Conservation (phyloP, 2,329 filamentous ascomycete species). For the Colletotrichum sublineola region DNA sequence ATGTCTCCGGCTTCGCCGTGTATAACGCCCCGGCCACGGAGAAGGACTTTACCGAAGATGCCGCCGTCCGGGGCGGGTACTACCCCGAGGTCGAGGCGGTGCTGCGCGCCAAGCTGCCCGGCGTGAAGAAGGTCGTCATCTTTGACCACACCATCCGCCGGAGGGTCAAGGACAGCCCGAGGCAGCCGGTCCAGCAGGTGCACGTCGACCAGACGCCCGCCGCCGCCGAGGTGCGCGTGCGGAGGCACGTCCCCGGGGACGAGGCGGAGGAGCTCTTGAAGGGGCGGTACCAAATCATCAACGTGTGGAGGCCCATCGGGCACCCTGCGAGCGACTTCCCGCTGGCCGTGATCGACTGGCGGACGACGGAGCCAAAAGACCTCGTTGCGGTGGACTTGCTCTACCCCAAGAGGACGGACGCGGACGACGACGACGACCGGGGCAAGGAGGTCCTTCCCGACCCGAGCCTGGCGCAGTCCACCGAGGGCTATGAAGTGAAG, state of each 20-base stretch:
- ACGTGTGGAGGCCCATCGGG: slow-evolving; percentile 78
- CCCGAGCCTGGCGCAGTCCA: slow-evolving; percentile 58
- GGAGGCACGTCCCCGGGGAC: slow-evolving; percentile 67
- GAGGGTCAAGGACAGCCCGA: slow-evolving; percentile 64
- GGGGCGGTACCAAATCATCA: slow-evolving; percentile 75
- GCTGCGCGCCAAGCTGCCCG: slow-evolving; percentile 66
- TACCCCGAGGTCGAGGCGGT: slow-evolving; percentile 73
- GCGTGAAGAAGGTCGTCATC: slow-evolving; percentile 72
- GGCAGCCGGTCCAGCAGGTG: slow-evolving; percentile 77
- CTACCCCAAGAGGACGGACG: slow-evolving; percentile 64
- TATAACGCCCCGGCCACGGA: slow-evolving; percentile 65
- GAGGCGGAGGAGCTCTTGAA: slow-evolving; percentile 70
- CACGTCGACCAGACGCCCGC: slow-evolving; percentile 79
- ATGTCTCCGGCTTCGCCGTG: slow-evolving; percentile 71
- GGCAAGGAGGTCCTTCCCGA: slow-evolving; percentile 70
- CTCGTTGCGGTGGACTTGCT: slow-evolving; percentile 73
- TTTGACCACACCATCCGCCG: slow-evolving; percentile 81
- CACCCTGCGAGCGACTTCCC: slow-evolving; percentile 73
- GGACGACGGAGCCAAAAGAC: slow-evolving; percentile 68
- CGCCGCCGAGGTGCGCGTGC: slow-evolving; percentile 72
- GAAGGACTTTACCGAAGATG: slow-evolving; percentile 68
- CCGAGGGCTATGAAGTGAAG: slow-evolving; percentile 71
- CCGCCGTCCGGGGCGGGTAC: slow-evolving; percentile 67
- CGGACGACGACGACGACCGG: slow-evolving; percentile 59
- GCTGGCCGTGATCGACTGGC: slow-evolving; percentile 75